Conservation (phyloP, 169 alveolate genomes). For the Plasmodium inui region DNA sequence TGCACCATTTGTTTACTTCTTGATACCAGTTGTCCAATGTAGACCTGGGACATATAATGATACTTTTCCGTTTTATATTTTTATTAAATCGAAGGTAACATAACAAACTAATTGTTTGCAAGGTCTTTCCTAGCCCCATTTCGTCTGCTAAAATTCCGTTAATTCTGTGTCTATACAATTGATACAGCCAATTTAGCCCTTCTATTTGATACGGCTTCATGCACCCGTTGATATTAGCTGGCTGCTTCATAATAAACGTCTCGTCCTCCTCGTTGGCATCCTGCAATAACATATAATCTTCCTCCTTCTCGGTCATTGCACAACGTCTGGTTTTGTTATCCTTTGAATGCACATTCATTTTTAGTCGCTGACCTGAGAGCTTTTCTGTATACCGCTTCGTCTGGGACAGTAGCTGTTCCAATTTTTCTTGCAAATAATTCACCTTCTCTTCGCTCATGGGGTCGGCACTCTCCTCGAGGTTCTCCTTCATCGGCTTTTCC, state of each 20-base stretch:
- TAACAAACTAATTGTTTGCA: slow-evolving; percentile 95
- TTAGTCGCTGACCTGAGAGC: slow-evolving; percentile 44
- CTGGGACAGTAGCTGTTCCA: slow-evolving; percentile 30
- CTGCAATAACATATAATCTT: slow-evolving; percentile 40
- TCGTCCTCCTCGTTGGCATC: slow-evolving; percentile 71
- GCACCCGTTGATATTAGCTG: slow-evolving; percentile 86
- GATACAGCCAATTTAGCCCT: slow-evolving; percentile 97
- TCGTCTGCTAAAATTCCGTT: slow-evolving; percentile 99
- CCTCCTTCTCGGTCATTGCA: slow-evolving; percentile 62
- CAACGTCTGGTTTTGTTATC: slow-evolving; percentile 25
- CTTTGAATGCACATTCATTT: slow-evolving; percentile 21
- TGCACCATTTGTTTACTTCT: slow-evolving; percentile 96
- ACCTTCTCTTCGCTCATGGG: slow-evolving; percentile 50
- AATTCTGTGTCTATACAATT: slow-evolving; percentile 94
- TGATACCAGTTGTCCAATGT: slow-evolving; percentile 97
- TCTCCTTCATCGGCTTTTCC: slow-evolving; percentile 69
- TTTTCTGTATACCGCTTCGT: slow-evolving; percentile 63
- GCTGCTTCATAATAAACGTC: slow-evolving; percentile 69
- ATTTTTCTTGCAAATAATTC: slow-evolving; percentile 47
- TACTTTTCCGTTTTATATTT: slow-evolving; percentile 95
- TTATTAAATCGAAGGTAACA: slow-evolving; percentile 93
- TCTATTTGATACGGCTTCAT: slow-evolving; percentile 96
- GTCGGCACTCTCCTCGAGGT: slow-evolving; percentile 77
- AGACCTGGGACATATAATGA: slow-evolving; percentile 97
- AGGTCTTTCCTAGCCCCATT: slow-evolving; percentile 99